These are phyloP conservation scores for Pancytospora philotis DNA, from an alignment of 371 early-diverging fungal species.

Conservation along the genomic window DNA sequence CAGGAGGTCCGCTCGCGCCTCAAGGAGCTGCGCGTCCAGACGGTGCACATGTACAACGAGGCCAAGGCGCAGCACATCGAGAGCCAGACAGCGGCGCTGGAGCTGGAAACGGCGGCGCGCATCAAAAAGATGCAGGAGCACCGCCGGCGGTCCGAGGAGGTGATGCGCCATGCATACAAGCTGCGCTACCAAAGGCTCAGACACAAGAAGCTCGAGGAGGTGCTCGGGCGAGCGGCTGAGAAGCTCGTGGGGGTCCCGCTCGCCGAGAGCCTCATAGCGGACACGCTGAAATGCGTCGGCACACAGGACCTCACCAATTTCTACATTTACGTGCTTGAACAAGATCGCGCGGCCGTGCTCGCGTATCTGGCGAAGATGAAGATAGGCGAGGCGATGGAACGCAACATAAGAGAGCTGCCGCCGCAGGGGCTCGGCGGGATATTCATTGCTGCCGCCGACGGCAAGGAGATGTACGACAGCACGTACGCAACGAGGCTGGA, in stretches of 20 bases:
- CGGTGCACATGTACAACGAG: slow-evolving; percentile 53
- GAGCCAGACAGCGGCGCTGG: slow-evolving; percentile 19
- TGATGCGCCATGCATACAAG: slow-evolving; percentile 42
- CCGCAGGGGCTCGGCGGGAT: slow-evolving; percentile 49
- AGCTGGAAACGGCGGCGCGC: slow-evolving; percentile 33
- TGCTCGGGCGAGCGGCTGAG: slow-evolving; percentile 32
- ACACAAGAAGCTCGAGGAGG: slow-evolving; percentile 15
- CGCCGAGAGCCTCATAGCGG: slow-evolving; percentile 12
- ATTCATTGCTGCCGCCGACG: slow-evolving; percentile 41
- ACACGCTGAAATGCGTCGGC: slow-evolving; percentile 28
- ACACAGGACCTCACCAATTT: slow-evolving; percentile 26
- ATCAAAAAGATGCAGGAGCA: slow-evolving; percentile 45
- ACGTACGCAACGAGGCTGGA: slow-evolving; percentile 51
- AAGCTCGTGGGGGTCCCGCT: slow-evolving; percentile 7
- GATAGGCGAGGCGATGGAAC: not conserved
- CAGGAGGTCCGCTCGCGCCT: slow-evolving; percentile 57
- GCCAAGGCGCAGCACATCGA: slow-evolving; percentile 49
- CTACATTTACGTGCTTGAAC: not conserved
- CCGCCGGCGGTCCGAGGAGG: slow-evolving; percentile 33
- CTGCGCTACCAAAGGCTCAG: slow-evolving; percentile 34
- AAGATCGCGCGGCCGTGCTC: not conserved
- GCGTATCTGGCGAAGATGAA: slow-evolving; percentile 9
- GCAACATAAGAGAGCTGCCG: slow-evolving; percentile 31
- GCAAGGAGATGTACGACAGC: slow-evolving; percentile 52
- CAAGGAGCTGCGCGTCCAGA: slow-evolving; percentile 55